A percentile compares a stretch with the other conserved stretches of the same genome.
Evolutionary conservation across 495 filamentous ascomycete species (phyloP).

Genomic region (Hypomontagnella monticulosa): DNA sequence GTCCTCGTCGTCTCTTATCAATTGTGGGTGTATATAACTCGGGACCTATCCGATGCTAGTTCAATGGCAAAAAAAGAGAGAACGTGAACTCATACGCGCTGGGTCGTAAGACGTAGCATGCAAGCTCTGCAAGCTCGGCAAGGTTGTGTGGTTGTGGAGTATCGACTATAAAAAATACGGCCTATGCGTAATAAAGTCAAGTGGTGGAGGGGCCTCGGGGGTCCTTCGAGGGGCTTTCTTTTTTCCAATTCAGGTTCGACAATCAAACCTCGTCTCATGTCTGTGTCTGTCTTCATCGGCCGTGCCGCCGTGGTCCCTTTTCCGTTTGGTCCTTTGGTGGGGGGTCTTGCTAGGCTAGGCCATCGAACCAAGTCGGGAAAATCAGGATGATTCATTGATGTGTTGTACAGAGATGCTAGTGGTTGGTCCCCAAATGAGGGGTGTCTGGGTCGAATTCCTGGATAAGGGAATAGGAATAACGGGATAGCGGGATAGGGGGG

Average conservation of each 20-base stretch:
- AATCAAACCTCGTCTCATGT: slow-evolving; percentile 14
- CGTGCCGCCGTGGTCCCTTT: slow-evolving; percentile 31
- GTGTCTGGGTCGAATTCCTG: slow-evolving; percentile 33
- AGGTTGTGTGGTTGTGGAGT: slow-evolving; percentile 28
- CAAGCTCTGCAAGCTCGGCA: slow-evolving; percentile 14
- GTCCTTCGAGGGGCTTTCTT: not conserved
- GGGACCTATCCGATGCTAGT: slow-evolving; percentile 16
- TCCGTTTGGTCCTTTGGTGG: slow-evolving; percentile 33
- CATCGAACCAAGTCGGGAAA: slow-evolving; percentile 41
- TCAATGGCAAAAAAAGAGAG: slow-evolving; percentile 30
- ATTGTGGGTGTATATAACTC: slow-evolving; percentile 20
- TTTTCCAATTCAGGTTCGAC: slow-evolving; percentile 28
- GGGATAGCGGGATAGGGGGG: slow-evolving; percentile 1
- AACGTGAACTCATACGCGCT: slow-evolving; percentile 17
- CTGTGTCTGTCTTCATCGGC: slow-evolving; percentile 7
- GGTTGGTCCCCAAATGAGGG: slow-evolving; percentile 41
- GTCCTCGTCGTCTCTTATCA: slow-evolving; percentile 1
- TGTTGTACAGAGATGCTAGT: slow-evolving; percentile 41
- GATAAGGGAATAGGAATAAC: slow-evolving; percentile 2
- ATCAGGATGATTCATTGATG: slow-evolving; percentile 44
- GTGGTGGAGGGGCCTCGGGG: slow-evolving; percentile 18
- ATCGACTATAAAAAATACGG: slow-evolving; percentile 7
- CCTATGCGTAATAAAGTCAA: slow-evolving; percentile 9
- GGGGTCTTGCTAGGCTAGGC: slow-evolving; percentile 17
- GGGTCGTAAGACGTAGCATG: slow-evolving; percentile 33